A percentile compares a stretch with the other conserved stretches of the same genome.
phyloP scores from a whole-genome alignment of 331 rosid genomes.

The Pyracantha coccinea region DNA sequence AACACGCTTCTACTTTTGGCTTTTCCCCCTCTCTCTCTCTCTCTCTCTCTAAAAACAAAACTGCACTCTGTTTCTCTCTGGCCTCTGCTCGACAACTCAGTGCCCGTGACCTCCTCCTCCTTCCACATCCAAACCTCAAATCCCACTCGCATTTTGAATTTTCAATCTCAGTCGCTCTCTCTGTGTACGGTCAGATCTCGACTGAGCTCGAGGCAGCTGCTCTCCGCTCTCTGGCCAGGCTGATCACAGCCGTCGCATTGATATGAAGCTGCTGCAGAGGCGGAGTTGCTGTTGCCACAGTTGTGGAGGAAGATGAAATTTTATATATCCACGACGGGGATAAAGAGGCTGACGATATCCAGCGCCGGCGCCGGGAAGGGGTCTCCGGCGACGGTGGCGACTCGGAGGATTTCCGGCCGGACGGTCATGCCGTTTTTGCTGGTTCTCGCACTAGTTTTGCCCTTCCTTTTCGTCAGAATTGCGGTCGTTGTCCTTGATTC shows the following conservation, averaged over 20 bases:
- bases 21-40: not conserved
- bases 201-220: not conserved
- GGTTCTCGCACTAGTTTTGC: slow-evolving; percentile 46
- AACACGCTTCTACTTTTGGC: slow-evolving; percentile 48
- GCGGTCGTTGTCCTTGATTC: slow-evolving; percentile 76
- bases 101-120: not conserved
- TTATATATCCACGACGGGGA: slow-evolving; percentile 67
- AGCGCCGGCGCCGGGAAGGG: slow-evolving; percentile 41
- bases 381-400: slow-evolving; percentile 22
- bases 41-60: not conserved
- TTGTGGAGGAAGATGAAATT: slow-evolving; percentile 48
- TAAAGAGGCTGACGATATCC: slow-evolving; percentile 56
- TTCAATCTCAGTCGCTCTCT: not conserved
- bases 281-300: not conserved
- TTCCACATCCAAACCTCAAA: not conserved
- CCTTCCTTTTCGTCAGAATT: slow-evolving; percentile 58
- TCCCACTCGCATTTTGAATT: not conserved
- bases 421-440: slow-evolving; percentile 42
- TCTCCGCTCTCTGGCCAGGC: not conserved
- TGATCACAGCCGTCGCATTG: not conserved
- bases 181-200: slow-evolving; percentile 32
- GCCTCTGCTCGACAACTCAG: not conserved
- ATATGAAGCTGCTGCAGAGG: slow-evolving; percentile 25
- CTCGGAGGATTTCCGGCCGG: slow-evolving; percentile 50
- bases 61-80: not conserved